phyloP scores from a whole-genome alignment of 169 alveolate species.

The Haemoproteus tartakovskyi region DNA sequence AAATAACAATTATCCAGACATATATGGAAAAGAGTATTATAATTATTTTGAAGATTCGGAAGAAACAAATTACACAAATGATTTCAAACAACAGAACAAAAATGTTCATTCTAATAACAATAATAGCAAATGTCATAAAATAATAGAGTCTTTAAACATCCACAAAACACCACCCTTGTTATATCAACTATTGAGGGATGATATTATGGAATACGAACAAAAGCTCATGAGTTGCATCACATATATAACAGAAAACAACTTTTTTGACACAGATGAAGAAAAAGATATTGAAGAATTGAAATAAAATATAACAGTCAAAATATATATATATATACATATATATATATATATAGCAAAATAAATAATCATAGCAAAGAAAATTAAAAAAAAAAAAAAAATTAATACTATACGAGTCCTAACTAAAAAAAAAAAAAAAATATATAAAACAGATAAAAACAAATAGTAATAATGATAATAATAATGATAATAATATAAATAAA shows the following conservation, averaged over 20 bases:
- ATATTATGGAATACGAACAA: slow-evolving; percentile 35
- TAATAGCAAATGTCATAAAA: background rate
- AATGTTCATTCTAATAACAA: background rate
- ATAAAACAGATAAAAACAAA: too few species aligned
- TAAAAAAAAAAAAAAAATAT: too few species aligned
- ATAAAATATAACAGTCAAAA: too few species aligned
- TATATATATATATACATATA: too few species aligned
- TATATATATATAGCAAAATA: too few species aligned
- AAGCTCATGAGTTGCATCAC: slow-evolving; percentile 35
- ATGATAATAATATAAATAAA: too few species aligned
- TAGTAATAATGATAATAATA: too few species aligned
- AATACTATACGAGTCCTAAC: too few species aligned
- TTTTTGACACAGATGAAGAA: slow-evolving; percentile 18
- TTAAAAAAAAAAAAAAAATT: too few species aligned
- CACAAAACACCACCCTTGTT: slow-evolving; percentile 51
- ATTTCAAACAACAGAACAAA: background rate
- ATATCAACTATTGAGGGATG: slow-evolving; percentile 62
- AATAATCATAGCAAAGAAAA: too few species aligned
- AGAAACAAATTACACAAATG: background rate
- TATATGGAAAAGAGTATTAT: slow-evolving; percentile 30
- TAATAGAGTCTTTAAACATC: slow-evolving; percentile 38
- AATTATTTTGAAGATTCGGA: background rate
- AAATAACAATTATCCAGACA: slow-evolving; percentile 1
- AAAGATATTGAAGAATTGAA: background rate
- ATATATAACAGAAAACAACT: slow-evolving; percentile 36